phyloP scores from a whole-genome alignment of 2,329 filamentous ascomycete species.

The Xylaria sp. region DNA sequence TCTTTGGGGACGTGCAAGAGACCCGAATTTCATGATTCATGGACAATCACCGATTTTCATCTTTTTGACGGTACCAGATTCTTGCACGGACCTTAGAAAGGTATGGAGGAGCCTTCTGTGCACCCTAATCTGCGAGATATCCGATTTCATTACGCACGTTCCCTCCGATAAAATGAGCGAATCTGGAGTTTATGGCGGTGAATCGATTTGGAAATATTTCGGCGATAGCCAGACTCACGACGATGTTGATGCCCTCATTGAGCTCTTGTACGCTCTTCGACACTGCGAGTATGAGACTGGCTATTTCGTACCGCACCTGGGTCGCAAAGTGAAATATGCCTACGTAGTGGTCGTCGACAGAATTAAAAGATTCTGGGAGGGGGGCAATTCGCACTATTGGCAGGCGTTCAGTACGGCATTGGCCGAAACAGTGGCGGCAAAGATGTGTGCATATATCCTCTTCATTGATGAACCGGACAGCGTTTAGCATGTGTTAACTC shows the following conservation, averaged over 20 bases:
- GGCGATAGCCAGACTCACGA: neutral
- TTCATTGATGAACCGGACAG: neutral
- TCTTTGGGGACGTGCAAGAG: neutral
- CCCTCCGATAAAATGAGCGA: neutral
- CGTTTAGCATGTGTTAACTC: neutral
- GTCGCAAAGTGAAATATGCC: neutral
- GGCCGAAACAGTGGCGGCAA: neutral
- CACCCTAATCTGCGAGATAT: constrained; percentile 1
- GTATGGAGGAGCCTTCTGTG: constrained; percentile 1
- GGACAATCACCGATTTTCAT: neutral
- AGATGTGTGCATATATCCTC: neutral
- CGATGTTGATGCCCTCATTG: neutral
- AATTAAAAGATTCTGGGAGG: neutral
- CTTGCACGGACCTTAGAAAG: neutral
- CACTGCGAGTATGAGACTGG: constrained; percentile 4
- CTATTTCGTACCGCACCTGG: neutral
- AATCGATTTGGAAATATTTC: neutral
- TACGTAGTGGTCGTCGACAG: constrained; percentile 4
- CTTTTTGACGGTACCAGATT: neutral
- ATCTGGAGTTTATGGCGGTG: neutral
- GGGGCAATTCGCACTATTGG: neutral
- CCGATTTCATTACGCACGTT: neutral
- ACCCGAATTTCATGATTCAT: neutral
- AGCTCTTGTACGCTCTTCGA: neutral
- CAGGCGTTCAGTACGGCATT: neutral